Evolutionary conservation across 225 moss, liverwort and hornwort genomes (phyloP).

Genomic region (Anthoceros angustus): DNA sequence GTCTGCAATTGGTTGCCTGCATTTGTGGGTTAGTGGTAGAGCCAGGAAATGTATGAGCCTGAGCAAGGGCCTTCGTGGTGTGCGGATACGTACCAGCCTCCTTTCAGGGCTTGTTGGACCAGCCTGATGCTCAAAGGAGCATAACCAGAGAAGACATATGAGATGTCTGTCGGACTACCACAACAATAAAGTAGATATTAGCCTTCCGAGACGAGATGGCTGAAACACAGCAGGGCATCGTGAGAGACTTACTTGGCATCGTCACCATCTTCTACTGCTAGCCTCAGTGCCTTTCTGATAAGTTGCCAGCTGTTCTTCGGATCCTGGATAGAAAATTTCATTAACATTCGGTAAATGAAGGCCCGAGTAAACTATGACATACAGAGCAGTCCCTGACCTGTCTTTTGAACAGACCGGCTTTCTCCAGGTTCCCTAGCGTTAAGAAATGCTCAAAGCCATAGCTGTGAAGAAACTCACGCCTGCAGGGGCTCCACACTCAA

Average conservation of each 20-base stretch:
- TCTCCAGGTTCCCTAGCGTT: conserved; percentile 81
- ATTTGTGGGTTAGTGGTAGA: not conserved
- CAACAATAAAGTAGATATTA: conserved; percentile 10
- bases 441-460: conserved; percentile 99
- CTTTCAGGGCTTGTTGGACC: conserved; percentile 77
- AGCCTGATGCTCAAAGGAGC: conserved; percentile 91
- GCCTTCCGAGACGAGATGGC: too few relatives aligned
- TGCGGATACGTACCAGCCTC: conserved; percentile 56
- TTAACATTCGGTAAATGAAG: not conserved
- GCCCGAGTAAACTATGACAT: not conserved
- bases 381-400: conserved; percentile 32
- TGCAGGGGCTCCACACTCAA: conserved; percentile 12
- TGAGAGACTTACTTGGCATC: conserved; percentile 46
- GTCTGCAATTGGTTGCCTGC: conserved; percentile 34
- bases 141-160: conserved; percentile 97
- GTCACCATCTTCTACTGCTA: conserved; percentile 73
- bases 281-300: conserved; percentile 60
- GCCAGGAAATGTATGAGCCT: not conserved
- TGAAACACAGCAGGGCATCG: not conserved
- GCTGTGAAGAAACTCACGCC: conserved; percentile 85
- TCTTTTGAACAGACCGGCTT: conserved; percentile 61
- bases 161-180: conserved; percentile 74
- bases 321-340: conserved; percentile 29
- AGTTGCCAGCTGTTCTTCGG: conserved; percentile 72
- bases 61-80: not conserved